Base-by-base conservation (phyloP, 371 early-diverging fungal species). In the Mucor ambiguus region DNA sequence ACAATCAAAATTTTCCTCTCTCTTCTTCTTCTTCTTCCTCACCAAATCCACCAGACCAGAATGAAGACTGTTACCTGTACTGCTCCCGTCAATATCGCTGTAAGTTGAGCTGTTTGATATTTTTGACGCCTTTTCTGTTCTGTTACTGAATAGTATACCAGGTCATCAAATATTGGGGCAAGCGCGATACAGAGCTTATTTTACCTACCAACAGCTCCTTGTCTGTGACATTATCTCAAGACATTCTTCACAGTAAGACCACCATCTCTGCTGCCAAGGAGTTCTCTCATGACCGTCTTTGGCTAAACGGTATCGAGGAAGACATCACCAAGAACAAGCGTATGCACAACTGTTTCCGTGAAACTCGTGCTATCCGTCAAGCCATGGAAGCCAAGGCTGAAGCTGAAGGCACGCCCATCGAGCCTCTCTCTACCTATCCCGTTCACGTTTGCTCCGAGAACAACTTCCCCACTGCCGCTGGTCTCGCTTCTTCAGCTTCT, bases 401-500 rank as follows among this genome's bases (percentile, higher is more conserved):
- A 71, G 59, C 66, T 73, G 66, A 69, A 59, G 71, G 75, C 66
- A 48, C 68, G 8, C 65, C 72, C 24, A 61, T 82, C 32, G 76
- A 78, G 12, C 81, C 80, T 8, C 75, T 92, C 60, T 89, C 91
- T 1, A 69, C 74, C 29, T 88, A 86, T 73, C 68, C 75, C 33
- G 65, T 98, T 57, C 95, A 92, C 70, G 89, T 97, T 44, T 90
- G 90, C 72, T 96, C 97, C 30, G 93, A 89, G 69, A 99, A 99
- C 89, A 98, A 96, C 86, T 99, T 99, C 77, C 99, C 99, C 24
- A 98, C 99, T 8, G 98, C 98, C 37, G 98, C 98, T 9, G 99
- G 99, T n/a, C 83, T 99, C 43, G 99, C 99, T n/a, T 97, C 98
- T 48, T 96, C 97, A 20, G 99, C 99, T 18, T 95, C 96, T 14